Conservation (phyloP, 1,284 basidiomycete genomes). For the Austropuccinia psidii region DNA sequence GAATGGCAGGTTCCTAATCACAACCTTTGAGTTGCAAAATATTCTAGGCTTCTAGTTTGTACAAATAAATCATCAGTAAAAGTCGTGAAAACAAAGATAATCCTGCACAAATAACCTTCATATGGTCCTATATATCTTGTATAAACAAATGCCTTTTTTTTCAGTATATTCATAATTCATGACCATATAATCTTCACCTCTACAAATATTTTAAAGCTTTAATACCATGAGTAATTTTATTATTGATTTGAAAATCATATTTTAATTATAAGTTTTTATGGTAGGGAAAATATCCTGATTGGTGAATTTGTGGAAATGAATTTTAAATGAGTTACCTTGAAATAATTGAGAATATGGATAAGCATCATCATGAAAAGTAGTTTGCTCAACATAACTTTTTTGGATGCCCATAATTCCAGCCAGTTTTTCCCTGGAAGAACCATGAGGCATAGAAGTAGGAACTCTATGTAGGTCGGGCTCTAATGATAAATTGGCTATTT, state of each 20-base stretch:
- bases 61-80: no score
- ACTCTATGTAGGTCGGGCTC: background rate
- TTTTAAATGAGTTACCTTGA: no score
- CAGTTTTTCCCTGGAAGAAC: background rate
- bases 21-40: background rate
- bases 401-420: background rate
- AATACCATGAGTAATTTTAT: constrained; percentile 48
- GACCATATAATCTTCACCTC: constrained; percentile 54
- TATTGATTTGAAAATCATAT: constrained; percentile 54
- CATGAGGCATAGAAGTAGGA: background rate
- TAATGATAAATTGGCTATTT: background rate
- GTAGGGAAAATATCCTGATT: constrained; percentile 48
- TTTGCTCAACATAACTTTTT: background rate
- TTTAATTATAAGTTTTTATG: constrained; percentile 45
- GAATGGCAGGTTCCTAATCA: background rate
- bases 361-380: background rate
- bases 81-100: no score
- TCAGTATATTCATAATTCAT: constrained; percentile 47
- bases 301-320: no score
- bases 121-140: constrained; percentile 47
- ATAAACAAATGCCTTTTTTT: constrained; percentile 48
- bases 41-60: constrained; percentile 39
- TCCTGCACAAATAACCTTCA: constrained; percentile 39
- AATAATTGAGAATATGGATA: no score
- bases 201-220: constrained; percentile 51